Evolutionary conservation across 2,329 filamentous ascomycete genomes (phyloP).

Genomic region (Fusarium tupiense): DNA sequence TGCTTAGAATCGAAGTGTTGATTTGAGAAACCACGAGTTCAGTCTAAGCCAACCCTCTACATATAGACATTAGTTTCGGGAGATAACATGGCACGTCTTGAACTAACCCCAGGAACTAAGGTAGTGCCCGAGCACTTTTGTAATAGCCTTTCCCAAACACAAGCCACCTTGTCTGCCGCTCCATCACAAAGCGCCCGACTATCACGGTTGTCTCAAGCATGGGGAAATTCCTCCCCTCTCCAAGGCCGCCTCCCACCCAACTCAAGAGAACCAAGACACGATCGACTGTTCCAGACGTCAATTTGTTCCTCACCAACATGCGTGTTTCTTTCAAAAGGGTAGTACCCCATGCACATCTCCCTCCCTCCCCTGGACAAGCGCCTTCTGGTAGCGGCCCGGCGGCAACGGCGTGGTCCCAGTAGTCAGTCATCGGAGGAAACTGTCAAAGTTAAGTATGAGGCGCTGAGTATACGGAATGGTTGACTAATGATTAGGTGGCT

Average conservation of each 20-base stretch:
- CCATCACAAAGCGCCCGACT: not conserved
- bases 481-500: too few species aligned
- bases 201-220: not conserved
- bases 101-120: not conserved
- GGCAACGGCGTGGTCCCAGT: constrained; percentile 16
- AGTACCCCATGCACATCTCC: not conserved
- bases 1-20: not conserved
- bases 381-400: constrained; percentile 13
- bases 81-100: not conserved
- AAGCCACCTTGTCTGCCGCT: not conserved
- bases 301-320: not conserved
- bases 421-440: not conserved
- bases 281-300: not conserved
- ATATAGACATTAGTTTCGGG: not conserved
- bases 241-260: not conserved
- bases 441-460: not conserved
- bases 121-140: not conserved
- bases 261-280: not conserved
- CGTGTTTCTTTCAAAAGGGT: not conserved
- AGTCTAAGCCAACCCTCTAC: not conserved
- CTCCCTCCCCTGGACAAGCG: not conserved
- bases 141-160: not conserved
- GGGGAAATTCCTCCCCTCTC: not conserved
- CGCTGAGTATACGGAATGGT: not conserved
- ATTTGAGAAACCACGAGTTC: not conserved